Evolutionary conservation across 2,329 filamentous ascomycete species (phyloP), one percentile per base, ranked within the genome.

Genomic region (Colletotrichum tabaci): DNA sequence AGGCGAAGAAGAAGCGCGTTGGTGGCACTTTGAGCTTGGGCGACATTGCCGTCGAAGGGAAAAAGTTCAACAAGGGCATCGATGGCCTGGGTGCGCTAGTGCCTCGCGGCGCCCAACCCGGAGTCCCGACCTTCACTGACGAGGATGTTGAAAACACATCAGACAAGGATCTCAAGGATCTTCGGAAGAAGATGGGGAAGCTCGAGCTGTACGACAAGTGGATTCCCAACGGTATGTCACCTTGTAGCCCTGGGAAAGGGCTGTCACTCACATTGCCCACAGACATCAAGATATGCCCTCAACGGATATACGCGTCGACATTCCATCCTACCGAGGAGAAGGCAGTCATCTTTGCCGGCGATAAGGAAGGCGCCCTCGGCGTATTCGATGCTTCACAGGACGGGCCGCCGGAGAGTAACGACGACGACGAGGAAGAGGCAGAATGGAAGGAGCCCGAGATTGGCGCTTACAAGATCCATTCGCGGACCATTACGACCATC

Each of bases 271-370:
- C 18, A 12, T 49, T 49, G 49, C 53, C 49, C 16, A 2, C 75
- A 94, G 94, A 94, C 64, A 96, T 98, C 77, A 98, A 98, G 79
- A 92, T 98, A 60, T 96, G 93, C 0, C 95, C 95, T 0, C 94
- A 98, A 75, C 86, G 96, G 64, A 89, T 97, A 16, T 99, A 98
- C 78, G 88, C 93, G 0, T 90, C 98, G 76, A 91, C 92, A 0
- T 96, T 99, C 76, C 96, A 99, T 77, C 96, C 96, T 0, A 95
- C 91, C 0, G 87, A 91, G 69, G 91, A 95, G 3, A 98, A 98
- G 77, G 91, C 95, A 0, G 86, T 99, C 3, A 88, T 98, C 1
- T 97, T 99, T 79, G 96, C 96, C 0, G 96, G 96, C 13, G 96
- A 99, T 77, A 99, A 99, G 80, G 88, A 97, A 74, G 96, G 96